These are phyloP conservation scores for Mitragyna speciosa DNA, from an alignment of 257 asterid species.

Conservation along the genomic window DNA sequence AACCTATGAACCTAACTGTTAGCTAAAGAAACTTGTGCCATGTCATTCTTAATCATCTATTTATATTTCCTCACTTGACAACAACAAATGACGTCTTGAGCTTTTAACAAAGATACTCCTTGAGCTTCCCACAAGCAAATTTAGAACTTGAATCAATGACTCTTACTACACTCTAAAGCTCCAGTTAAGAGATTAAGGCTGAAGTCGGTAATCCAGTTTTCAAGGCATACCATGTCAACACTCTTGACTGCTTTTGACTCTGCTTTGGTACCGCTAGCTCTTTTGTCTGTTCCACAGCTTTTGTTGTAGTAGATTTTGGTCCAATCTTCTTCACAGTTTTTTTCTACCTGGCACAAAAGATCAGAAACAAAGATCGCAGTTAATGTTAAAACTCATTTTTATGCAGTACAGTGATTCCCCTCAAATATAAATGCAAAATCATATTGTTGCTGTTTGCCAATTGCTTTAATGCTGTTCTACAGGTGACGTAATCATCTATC, in stretches of 20 bases:
- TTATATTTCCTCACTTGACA: background rate
- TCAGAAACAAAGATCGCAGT: slow-evolving; percentile 17
- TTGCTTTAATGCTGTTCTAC: background rate
- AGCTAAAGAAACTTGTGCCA: background rate
- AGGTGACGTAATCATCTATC: background rate
- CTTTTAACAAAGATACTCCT: no score
- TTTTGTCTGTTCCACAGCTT: slow-evolving; percentile 49
- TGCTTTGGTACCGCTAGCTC: slow-evolving; percentile 28
- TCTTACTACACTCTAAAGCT: no score
- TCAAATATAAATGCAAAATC: background rate
- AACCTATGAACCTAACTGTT: background rate
- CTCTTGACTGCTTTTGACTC: slow-evolving; percentile 48
- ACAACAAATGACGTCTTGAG: background rate
- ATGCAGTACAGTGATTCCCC: no score
- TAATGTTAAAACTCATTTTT: background rate
- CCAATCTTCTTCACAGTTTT: slow-evolving; percentile 54
- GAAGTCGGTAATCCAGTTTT: no score
- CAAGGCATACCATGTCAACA: slow-evolving; percentile 46
- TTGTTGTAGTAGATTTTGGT: slow-evolving; percentile 48
- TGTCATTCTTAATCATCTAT: background rate
- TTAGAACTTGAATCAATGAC: no score
- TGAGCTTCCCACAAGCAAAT: no score
- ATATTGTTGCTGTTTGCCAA: background rate
- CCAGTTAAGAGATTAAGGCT: no score
- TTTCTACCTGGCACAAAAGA: slow-evolving; percentile 36